Evolutionary conservation across 2,329 filamentous ascomycete species (phyloP).

Genomic region (Rachicladosporium sp.): DNA sequence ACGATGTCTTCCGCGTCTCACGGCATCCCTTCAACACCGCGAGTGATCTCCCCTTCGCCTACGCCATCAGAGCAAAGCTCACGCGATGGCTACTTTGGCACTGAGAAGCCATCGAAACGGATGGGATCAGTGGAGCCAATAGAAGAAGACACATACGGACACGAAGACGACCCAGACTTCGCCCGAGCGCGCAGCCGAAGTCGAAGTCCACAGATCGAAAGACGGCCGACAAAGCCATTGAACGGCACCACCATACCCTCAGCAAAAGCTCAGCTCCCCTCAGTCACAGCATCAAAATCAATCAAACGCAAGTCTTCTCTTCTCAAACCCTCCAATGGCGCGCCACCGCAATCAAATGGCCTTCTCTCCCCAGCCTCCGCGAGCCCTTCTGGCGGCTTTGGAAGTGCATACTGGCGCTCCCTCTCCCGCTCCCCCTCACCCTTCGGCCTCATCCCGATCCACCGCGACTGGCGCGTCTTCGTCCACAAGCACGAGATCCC

Average conservation of each 20-base stretch:
- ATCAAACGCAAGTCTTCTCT: slow-evolving; percentile 18
- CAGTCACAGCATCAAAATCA: slow-evolving; percentile 6
- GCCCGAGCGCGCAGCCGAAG: slow-evolving; percentile 56
- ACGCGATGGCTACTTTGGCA: slow-evolving; percentile 54
- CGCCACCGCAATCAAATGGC: slow-evolving; percentile 10
- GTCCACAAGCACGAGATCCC: slow-evolving; percentile 94
- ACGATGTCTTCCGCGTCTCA: slow-evolving; percentile 27
- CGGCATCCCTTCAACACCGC: slow-evolving; percentile 62
- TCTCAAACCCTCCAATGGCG: slow-evolving; percentile 10
- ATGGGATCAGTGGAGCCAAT: slow-evolving; percentile 48
- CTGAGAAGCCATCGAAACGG: slow-evolving; percentile 63
- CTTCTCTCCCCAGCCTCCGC: slow-evolving; percentile 21
- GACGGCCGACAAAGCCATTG: slow-evolving; percentile 8
- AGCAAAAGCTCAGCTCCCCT: slow-evolving; percentile 7
- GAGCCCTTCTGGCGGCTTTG: slow-evolving; percentile 41
- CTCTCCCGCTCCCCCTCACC: slow-evolving; percentile 87
- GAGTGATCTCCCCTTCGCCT: slow-evolving; percentile 82
- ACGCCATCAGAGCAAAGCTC: slow-evolving; percentile 50
- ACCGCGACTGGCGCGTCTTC: slow-evolving; percentile 79
- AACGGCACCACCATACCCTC: slow-evolving; percentile 15
- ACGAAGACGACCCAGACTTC: slow-evolving; percentile 36
- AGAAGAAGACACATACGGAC: slow-evolving; percentile 39
- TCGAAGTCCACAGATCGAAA: slow-evolving; percentile 48
- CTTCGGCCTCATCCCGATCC: slow-evolving; percentile 86
- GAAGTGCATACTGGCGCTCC: slow-evolving; percentile 69